Evolutionary conservation across 257 asterid species (phyloP).

Genomic region (Nicotiana paniculata): DNA sequence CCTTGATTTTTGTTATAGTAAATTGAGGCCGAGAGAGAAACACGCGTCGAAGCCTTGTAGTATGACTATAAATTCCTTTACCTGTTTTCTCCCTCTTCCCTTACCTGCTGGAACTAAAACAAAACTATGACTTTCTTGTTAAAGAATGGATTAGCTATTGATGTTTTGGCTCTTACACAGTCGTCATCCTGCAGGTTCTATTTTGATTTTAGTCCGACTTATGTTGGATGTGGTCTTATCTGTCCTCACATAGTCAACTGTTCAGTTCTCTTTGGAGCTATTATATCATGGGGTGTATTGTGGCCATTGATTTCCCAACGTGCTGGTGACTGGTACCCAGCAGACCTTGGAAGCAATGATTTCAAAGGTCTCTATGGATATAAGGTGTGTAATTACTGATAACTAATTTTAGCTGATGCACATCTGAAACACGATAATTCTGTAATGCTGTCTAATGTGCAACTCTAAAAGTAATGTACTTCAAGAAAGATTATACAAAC

Average conservation of each 20-base stretch:
- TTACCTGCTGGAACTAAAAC: background rate
- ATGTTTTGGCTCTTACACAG: constrained; percentile 19
- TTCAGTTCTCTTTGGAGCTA: constrained; percentile 88
- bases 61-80: background rate
- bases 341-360: constrained; percentile 83
- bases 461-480: background rate
- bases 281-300: constrained; percentile 92
- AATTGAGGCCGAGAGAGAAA: background rate
- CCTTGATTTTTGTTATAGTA: background rate
- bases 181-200: constrained; percentile 64
- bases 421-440: background rate
- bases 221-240: constrained; percentile 92
- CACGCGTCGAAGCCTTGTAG: background rate
- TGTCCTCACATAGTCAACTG: constrained; percentile 96
- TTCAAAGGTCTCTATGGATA: constrained; percentile 93
- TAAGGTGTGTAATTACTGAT: constrained; percentile 42
- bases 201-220: constrained; percentile 95
- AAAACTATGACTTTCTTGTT: background rate
- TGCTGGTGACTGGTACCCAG: constrained; percentile 95
- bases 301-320: constrained; percentile 78
- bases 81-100: background rate
- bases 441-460: background rate
- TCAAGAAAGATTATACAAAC: background rate
- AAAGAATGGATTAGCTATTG: background rate
- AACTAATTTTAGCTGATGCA: background rate